Conservation (phyloP, 148 eudicot species). For the Rhododendron molle region DNA sequence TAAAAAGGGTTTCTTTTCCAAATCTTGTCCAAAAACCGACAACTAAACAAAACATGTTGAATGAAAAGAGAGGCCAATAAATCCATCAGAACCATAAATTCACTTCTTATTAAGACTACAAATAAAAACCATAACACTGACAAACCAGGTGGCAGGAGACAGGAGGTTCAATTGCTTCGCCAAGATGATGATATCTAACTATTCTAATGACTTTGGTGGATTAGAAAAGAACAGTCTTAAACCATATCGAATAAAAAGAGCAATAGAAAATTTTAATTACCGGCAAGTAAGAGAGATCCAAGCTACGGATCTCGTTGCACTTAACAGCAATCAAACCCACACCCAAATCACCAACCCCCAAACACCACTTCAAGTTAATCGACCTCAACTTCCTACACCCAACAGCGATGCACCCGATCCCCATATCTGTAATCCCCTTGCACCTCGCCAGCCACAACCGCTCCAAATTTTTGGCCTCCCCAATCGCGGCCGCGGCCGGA, state of each 20-base stretch:
- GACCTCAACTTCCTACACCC: conserved; percentile 75
- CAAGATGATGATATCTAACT: neutral
- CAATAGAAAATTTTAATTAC: conserved; percentile 22
- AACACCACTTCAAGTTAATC: conserved; percentile 80
- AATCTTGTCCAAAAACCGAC: neutral
- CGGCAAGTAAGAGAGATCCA: conserved; percentile 95
- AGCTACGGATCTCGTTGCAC: conserved; percentile 60
- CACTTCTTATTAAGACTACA: neutral
- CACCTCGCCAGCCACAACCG: conserved; percentile 73
- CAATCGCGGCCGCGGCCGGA: conserved; percentile 52
- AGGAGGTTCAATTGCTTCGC: neutral
- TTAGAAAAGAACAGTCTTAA: neutral
- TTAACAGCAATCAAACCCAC: conserved; percentile 86
- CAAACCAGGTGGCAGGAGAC: neutral
- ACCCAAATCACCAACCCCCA: conserved; percentile 89
- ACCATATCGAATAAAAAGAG: neutral
- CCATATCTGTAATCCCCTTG: conserved; percentile 81
- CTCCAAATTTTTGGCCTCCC: conserved; percentile 68
- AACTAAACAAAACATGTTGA: neutral
- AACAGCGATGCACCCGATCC: conserved; percentile 93
- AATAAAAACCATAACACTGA: neutral
- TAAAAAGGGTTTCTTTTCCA: neutral
- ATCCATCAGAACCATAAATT: neutral
- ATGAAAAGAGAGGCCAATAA: neutral
- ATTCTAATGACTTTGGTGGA: neutral